Evolutionary conservation across 208 protist species (phyloP).

Genomic region (Trichomonas vaginalis): DNA sequence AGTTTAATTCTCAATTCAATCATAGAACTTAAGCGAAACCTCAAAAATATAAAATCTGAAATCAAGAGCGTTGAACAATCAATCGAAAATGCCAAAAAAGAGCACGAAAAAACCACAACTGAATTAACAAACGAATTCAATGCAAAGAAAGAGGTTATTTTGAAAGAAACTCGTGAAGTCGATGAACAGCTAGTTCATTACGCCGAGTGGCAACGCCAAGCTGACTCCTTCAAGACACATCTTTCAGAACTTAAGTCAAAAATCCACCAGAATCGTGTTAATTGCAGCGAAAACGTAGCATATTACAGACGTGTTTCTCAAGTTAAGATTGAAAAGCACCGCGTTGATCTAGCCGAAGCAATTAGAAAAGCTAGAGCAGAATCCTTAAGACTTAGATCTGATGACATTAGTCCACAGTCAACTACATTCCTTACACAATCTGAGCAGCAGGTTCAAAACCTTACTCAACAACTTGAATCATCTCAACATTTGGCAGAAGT

Average conservation of each 20-base stretch:
- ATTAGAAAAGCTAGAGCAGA: background rate
- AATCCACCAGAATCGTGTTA: conserved; percentile 8
- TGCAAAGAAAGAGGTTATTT: background rate
- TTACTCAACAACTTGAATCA: background rate
- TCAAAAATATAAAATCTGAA: background rate
- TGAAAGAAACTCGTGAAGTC: background rate
- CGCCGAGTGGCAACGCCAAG: background rate
- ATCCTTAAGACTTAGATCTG: background rate
- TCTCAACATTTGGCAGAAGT: background rate
- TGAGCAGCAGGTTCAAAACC: background rate
- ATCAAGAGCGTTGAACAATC: background rate
- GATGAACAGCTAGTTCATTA: background rate
- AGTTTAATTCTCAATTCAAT: background rate
- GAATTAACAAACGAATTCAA: background rate
- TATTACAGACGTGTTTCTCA: background rate
- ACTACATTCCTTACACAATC: background rate
- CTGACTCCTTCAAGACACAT: background rate
- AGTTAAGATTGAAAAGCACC: background rate
- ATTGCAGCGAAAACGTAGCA: background rate
- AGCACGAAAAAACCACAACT: background rate
- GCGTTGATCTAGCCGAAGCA: background rate
- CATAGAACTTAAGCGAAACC: background rate
- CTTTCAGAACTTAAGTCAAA: background rate
- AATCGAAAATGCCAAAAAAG: background rate
- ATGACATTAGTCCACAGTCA: background rate